Conservation (phyloP, 2,329 filamentous ascomycete genomes). For the Aschersonia sp. region DNA sequence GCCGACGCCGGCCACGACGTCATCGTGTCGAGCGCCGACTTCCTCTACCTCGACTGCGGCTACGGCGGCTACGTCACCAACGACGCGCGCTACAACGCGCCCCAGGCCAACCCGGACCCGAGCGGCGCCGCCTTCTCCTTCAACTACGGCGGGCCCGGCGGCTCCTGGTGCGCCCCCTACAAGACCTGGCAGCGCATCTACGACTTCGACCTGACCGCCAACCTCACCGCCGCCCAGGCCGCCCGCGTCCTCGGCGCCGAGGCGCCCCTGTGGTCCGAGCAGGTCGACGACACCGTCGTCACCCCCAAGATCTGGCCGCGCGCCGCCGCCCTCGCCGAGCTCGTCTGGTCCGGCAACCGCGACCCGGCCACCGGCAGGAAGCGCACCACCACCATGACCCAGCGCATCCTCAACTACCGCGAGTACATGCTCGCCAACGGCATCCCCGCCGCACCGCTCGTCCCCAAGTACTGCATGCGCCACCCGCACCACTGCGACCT, state of each 20-base stretch:
- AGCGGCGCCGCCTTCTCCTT: conserved; percentile 23
- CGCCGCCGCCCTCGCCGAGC: conserved; percentile 38
- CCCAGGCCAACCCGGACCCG: conserved; percentile 33
- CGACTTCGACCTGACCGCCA: conserved; percentile 38
- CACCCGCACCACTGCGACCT: conserved; percentile 44
- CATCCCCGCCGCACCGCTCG: conserved; percentile 31
- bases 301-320: conserved; percentile 39
- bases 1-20: conserved; percentile 35
- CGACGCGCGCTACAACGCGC: conserved; percentile 37
- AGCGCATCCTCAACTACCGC: conserved; percentile 42
- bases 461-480: conserved; percentile 43
- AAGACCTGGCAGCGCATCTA: conserved; percentile 48
- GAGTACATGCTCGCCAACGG: conserved; percentile 43
- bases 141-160: conserved; percentile 38
- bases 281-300: conserved; percentile 36
- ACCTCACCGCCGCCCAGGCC: conserved; percentile 29
- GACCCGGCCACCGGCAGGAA: conserved; percentile 30
- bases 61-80: conserved; percentile 38
- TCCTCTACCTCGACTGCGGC: conserved; percentile 42
- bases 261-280: conserved; percentile 37
- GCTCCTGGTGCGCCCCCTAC: conserved; percentile 44
- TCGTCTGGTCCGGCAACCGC: conserved; percentile 39
- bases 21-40: conserved; percentile 40
- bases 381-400: conserved; percentile 20
- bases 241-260: conserved; percentile 35